Evolutionary conservation across 1,284 basidiomycete species (phyloP).

Genomic region (Spongiforma sp.): DNA sequence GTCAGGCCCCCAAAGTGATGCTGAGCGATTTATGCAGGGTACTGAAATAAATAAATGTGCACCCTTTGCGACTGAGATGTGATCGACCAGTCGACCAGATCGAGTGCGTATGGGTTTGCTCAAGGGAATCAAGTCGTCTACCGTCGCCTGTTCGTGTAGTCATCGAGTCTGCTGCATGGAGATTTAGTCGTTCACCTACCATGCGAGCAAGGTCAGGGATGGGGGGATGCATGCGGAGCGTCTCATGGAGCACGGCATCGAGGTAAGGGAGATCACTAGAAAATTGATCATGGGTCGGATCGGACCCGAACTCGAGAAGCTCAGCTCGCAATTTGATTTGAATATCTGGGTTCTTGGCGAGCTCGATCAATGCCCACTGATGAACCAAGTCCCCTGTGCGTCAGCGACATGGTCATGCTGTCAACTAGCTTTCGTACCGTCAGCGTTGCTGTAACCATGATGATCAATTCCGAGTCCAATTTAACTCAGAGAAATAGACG

Average conservation of each 20-base stretch:
- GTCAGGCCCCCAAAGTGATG: conserved; percentile 50
- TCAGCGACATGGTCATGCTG: too few relatives aligned
- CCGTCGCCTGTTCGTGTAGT: conserved; percentile 39
- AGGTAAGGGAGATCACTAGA: conserved; percentile 39
- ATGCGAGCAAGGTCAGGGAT: conserved; percentile 16
- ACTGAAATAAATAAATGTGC: conserved; percentile 49
- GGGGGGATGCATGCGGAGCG: conserved; percentile 23
- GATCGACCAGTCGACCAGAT: conserved; percentile 39
- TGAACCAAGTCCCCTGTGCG: too few relatives aligned
- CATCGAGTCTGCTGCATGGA: conserved; percentile 13
- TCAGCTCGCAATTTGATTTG: conserved; percentile 50
- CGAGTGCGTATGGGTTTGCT: conserved; percentile 39
- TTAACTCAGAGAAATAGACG: conserved; percentile 1
- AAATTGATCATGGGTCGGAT: conserved; percentile 43
- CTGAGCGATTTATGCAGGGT: conserved; percentile 51
- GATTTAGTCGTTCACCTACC: conserved; percentile 12
- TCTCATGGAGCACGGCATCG: conserved; percentile 39
- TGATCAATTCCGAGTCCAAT: too few relatives aligned
- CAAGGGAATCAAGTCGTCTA: conserved; percentile 61
- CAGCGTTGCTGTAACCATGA: conserved; percentile 16
- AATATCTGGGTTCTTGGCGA: conserved; percentile 26
- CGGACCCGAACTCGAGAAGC: conserved; percentile 33
- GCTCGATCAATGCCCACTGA: conserved; percentile 33
- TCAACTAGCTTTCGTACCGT: too few relatives aligned
- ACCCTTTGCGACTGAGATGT: conserved; percentile 49